Base-by-base conservation (phyloP, 2,329 filamentous ascomycete genomes). In the Arachnomyces sp. region DNA sequence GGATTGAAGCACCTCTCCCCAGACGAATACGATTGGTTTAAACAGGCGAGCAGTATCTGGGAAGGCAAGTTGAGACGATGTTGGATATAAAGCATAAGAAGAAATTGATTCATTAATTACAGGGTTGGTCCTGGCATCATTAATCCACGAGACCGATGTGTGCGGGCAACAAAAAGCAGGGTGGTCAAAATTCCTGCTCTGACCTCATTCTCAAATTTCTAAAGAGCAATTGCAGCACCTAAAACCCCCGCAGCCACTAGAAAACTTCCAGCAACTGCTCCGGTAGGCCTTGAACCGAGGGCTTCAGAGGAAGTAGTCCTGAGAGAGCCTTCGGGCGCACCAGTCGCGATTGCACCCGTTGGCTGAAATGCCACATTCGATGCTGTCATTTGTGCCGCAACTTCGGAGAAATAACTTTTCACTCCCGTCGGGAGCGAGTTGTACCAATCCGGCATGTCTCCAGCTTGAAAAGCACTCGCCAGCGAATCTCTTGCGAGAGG, bases 381-480 rank as follows among this genome's bases (percentile, higher is more conserved):
- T 16, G 11, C 20, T 12, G 33, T 35, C 33, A 35, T 35, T 17
- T 35, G 16, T 2, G 33, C 33, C 7, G 33, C 33, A 7, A 35
- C 15, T n/a, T 18, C 33, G 4, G 33, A 35, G 15, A 20, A 20
- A 15, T 60, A 62, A 31, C 45, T 55, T 45, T 61, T 54, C n/a
- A 57, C 54, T 2, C 55, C 51, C 4, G 50, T 46, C 0, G 59
- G 59, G 0, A 63, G 49, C 20, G 46, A 48, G 18, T 39, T 34
- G 15, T 61, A 63, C 59, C 59, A 61, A 20, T 45, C 43, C 0
- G 59, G 57, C 0, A 58, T 61, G 31, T 42, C 52, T 0, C 59
- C 59, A 7, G 56, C 57, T 7, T 53, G 47, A 39, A 60, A 53
- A 7, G 60, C 49, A 29, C 51, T 55, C 6, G 55, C 54, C 4